Conservation (phyloP, 2,329 filamentous ascomycete species). For the Paecilomyces formosus region DNA sequence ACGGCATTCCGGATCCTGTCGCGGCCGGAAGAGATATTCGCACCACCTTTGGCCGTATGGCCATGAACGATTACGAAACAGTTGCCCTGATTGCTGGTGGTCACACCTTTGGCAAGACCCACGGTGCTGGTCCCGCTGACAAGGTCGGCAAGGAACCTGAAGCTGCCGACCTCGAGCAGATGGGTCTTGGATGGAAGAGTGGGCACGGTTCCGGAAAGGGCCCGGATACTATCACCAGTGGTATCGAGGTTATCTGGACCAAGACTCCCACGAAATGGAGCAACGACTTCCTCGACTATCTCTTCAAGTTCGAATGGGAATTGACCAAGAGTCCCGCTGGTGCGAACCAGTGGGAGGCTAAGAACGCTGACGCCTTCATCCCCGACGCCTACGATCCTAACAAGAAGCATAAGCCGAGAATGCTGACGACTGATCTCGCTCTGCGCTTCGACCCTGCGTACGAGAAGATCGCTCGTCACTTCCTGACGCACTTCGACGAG, state of each 20-base stretch:
- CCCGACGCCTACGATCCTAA: conserved; percentile 62
- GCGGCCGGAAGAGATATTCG: conserved; percentile 66
- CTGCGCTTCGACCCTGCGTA: conserved; percentile 65
- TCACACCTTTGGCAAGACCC: conserved; percentile 74
- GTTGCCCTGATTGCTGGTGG: conserved; percentile 72
- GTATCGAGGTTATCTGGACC: conserved; percentile 74
- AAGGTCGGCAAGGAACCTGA: conserved; percentile 63
- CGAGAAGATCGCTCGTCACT: conserved; percentile 67
- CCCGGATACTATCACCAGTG: conserved; percentile 65
- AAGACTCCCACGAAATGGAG: conserved; percentile 69
- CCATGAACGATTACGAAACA: conserved; percentile 76
- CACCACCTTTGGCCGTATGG: conserved; percentile 69
- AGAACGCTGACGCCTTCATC: conserved; percentile 59
- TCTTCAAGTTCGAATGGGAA: conserved; percentile 75
- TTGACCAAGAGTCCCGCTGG: conserved; percentile 67
- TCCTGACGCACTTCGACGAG: conserved; percentile 61
- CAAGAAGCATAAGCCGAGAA: conserved; percentile 67
- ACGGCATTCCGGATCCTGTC: conserved; percentile 62
- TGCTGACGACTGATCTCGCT: conserved; percentile 69
- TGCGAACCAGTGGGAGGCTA: conserved; percentile 69
- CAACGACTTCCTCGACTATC: conserved; percentile 66
- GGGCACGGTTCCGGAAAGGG: conserved; percentile 58
- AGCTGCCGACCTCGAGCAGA: conserved; percentile 54
- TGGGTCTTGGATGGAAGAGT: conserved; percentile 69
- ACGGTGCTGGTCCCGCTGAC: conserved; percentile 59